Base-by-base conservation (phyloP, 2,329 filamentous ascomycete species). In the Tothia fuscella region DNA sequence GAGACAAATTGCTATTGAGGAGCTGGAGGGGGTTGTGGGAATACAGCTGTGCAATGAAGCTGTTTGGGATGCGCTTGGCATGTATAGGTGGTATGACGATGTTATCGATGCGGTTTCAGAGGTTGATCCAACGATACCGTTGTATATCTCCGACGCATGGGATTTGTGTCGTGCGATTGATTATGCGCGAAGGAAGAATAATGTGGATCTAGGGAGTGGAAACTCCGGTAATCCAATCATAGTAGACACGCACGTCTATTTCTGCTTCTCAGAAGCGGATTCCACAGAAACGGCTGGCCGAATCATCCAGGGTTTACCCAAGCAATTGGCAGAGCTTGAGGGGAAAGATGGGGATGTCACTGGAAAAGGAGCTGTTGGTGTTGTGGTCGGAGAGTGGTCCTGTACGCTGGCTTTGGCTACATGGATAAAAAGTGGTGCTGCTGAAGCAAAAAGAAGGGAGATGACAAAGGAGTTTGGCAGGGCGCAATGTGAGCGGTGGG, bases 131-230 rank as follows among this genome's bases (percentile, higher is more conserved):
- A 62, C 53, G 3, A 58, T 78, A 34, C 72, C 72, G 0, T 55
- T 78, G 14, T 71, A 76, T 48, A 67, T 78, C 46, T 73, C 68
- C 5, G 74, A 78, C 50, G 73, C 61, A 1, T 77, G 73, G 71
- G 63, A 76, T 50, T 53, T 76, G 12, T 47, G 49, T 1, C 56
- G 57, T 17, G 64, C 65, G 2, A 47, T 71, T 19, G 52, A 59
- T 6, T 77, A 72, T 60, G 56, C 53, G 3, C 55, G 61, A 16
- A 51, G 51, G 6, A 66, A 64, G 47, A 68, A 66, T 45, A 51
- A 52, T 16, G 48, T 52, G 24, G 50, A 51, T 4, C 43, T n/a
- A 16, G 29, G 14, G 4, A n/a, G 21, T 25, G n/a, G n/a, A 7
- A 16, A 51, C n/a, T 47, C 53, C 10, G 66, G 65, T 38, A 29